Evolutionary conservation across 2,329 filamentous ascomycete genomes (phyloP).

Genomic region (Pestalotiopsis sp.): DNA sequence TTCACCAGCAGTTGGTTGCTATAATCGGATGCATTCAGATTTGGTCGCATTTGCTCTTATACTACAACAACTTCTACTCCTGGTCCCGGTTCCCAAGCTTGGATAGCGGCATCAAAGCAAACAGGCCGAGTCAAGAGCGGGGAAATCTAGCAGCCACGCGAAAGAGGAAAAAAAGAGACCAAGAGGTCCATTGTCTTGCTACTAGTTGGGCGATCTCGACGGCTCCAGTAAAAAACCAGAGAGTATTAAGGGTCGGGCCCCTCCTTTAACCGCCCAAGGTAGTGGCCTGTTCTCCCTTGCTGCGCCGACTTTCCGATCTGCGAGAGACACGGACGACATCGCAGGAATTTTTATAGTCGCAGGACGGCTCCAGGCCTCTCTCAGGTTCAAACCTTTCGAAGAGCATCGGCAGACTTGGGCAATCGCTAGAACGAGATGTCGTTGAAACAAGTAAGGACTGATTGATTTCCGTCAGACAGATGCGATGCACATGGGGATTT

Average conservation of each 20-base stretch:
- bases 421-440: constrained; percentile 26
- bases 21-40: constrained; percentile 2
- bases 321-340: neutral
- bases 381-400: neutral
- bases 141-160: constrained; percentile 1
- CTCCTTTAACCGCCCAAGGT: constrained; percentile 5
- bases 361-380: constrained; percentile 8
- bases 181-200: neutral
- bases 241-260: constrained; percentile 10
- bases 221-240: neutral
- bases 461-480: constrained; percentile 8
- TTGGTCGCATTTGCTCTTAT: neutral
- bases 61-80: neutral
- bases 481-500: neutral
- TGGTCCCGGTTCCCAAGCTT: neutral
- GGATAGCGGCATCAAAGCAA: neutral
- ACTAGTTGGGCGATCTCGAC: neutral
- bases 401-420: neutral
- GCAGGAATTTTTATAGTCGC: constrained; percentile 11
- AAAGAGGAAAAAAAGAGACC: neutral
- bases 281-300: neutral
- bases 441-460: constrained; percentile 32
- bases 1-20: neutral
- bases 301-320: neutral
- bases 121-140: constrained; percentile 10